Evolutionary conservation across 345 rosid genomes (phyloP).

Genomic region (Eucalyptus lansdowneana): DNA sequence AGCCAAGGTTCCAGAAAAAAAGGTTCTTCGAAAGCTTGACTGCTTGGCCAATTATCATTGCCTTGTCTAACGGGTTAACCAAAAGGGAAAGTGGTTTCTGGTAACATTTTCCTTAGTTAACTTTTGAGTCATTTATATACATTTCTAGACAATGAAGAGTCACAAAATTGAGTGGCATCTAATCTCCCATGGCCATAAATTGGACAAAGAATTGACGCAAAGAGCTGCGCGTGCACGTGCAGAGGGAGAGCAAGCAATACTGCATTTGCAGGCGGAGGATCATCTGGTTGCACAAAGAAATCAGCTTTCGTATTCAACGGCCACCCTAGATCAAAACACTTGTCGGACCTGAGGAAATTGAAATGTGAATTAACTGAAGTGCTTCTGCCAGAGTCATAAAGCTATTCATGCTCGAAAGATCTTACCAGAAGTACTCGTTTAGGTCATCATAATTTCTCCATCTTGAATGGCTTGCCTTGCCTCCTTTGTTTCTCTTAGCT

Average conservation of each 20-base stretch:
- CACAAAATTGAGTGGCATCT: neutral
- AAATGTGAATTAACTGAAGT: neutral
- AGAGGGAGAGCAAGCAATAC: slow-evolving; percentile 9
- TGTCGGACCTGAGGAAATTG: slow-evolving; percentile 46
- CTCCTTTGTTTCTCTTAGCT: slow-evolving; percentile 61
- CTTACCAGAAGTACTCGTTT: slow-evolving; percentile 96
- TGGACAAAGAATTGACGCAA: neutral
- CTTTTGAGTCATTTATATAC: neutral
- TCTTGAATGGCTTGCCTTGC: slow-evolving; percentile 88
- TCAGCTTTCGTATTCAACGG: slow-evolving; percentile 54
- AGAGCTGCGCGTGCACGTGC: neutral
- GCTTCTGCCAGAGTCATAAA: neutral
- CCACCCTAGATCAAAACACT: slow-evolving; percentile 63
- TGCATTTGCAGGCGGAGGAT: slow-evolving; percentile 11
- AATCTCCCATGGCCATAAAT: neutral
- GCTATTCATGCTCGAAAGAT: neutral
- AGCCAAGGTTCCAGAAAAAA: neutral
- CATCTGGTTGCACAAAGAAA: slow-evolving; percentile 56
- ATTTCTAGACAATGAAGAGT: neutral
- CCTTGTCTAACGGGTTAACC: neutral
- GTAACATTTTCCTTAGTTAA: neutral
- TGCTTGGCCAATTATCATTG: neutral
- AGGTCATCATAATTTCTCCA: slow-evolving; percentile 99
- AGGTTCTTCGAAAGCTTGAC: neutral
- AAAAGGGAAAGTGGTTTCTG: neutral